Evolutionary conservation across 768 basidiomycete species (phyloP), one percentile per base, ranked within the genome.

Genomic region (Filobasidium floriforme): DNA sequence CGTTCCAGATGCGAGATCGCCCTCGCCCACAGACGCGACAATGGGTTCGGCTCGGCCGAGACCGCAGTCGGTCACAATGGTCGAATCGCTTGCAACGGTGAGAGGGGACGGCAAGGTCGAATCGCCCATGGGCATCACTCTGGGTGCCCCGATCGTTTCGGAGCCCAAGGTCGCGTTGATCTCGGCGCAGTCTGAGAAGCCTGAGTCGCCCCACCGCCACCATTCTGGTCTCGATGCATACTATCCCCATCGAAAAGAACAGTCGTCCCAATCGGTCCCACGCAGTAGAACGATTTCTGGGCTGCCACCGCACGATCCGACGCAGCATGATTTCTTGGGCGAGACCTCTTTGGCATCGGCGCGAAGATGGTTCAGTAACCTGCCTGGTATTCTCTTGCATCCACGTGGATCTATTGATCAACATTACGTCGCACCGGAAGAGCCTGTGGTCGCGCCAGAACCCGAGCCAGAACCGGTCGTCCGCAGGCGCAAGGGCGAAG

Each of bases 401-500:
- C 61, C 40, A 15, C 29, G 51, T 24, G 29, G 29, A 26, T 22
- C 54, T 15, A 26, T 57, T 11, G 64, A 60, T 10, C 12, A 32
- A 7, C 55, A 59, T 46, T 49, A 60, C 10, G 67, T 9, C 32
- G 32, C 19, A 9, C 28, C 22, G 49, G 32, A 37, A 24, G 62
- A 41, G 12, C 57, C 28, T 28, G 37, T 40, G 12, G 57, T 59
- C 1, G 62, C 26, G 28, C 60, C 60, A 14, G 59, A 52, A 22
- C n/a, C 28, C 10, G 51, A 52, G 26, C 22, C 40, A 6, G 57
- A 19, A 41, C 59, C 29, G 32, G 59, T 43, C 24, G 68, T 60
- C 28, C 64, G 63, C 37, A 69, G 64, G 62, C 62, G 66, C 44
- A 72, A 73, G 61, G 77, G 77, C 0, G 75, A 78, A 59, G 77